phyloP scores from a whole-genome alignment of 225 moss, liverwort and hornwort species.

The Pleurozium schreberi region DNA sequence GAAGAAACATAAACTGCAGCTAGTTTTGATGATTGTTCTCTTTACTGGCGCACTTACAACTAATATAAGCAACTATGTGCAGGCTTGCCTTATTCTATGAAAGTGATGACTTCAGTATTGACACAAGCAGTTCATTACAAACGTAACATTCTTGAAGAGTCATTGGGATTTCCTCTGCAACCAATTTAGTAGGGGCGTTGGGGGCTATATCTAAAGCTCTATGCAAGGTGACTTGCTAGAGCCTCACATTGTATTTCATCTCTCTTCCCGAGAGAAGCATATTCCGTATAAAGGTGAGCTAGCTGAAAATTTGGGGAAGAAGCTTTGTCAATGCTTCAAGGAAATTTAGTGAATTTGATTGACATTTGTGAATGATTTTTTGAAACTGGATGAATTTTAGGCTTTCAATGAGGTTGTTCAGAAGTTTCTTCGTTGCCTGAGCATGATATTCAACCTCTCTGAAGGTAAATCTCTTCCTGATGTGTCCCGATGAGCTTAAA shows the following conservation, averaged over 20 bases:
- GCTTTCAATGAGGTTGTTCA: background rate
- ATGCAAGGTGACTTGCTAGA: background rate
- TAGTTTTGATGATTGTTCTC: background rate
- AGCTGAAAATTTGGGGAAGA: background rate
- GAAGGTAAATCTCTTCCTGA: background rate
- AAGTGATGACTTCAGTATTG: background rate
- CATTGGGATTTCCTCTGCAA: too few relatives aligned
- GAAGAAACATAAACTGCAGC: background rate
- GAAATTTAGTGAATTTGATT: background rate
- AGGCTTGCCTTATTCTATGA: background rate
- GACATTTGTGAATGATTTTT: background rate
- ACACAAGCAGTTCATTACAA: background rate
- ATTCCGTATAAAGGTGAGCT: background rate
- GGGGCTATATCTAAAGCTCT: background rate
- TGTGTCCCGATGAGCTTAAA: background rate
- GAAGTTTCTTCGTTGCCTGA: background rate
- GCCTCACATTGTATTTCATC: background rate
- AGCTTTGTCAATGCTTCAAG: background rate
- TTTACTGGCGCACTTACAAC: background rate
- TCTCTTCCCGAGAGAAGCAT: background rate
- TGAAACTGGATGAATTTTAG: background rate
- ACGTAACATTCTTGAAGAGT: background rate
- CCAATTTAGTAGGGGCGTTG: background rate
- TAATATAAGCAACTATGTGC: background rate
- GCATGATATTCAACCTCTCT: background rate